Conservation (phyloP, 202 grass and related monocot species). For the Setaria italica region DNA sequence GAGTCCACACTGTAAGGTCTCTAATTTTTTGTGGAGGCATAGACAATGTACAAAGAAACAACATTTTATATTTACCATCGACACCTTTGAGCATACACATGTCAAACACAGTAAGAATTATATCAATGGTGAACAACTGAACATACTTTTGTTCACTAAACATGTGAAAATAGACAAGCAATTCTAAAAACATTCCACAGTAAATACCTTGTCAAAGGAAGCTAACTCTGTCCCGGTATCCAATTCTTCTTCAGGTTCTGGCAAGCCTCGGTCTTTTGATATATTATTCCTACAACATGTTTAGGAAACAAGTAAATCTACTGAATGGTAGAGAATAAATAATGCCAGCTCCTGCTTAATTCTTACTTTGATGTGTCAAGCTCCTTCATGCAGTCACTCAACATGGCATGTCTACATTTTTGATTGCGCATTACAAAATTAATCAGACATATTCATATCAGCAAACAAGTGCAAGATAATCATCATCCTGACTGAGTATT, state of each 20-base stretch:
- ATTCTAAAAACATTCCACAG: slow-evolving; percentile 23
- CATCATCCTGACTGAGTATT: slow-evolving; percentile 29
- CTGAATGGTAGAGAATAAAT: slow-evolving; percentile 19
- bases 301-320: slow-evolving; percentile 45
- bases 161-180: not conserved
- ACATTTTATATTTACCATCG: slow-evolving; percentile 2
- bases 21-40: not conserved
- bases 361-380: slow-evolving; percentile 76
- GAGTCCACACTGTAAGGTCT: not conserved
- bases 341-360: slow-evolving; percentile 55
- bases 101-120: slow-evolving; percentile 23
- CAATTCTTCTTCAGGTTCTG: slow-evolving; percentile 44
- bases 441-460: slow-evolving; percentile 31
- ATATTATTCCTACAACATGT: slow-evolving; percentile 57
- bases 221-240: slow-evolving; percentile 57
- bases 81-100: not conserved
- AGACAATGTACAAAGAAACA: not conserved
- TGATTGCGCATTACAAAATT: slow-evolving; percentile 42
- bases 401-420: slow-evolving; percentile 73
- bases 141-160: slow-evolving; percentile 32
- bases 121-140: not conserved
- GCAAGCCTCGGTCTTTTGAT: slow-evolving; percentile 49
- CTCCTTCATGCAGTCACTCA: slow-evolving; percentile 86
- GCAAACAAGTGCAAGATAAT: slow-evolving; percentile 35
- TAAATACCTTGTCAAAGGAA: slow-evolving; percentile 93